Conservation (phyloP, 179 eudicot species). For the Actinidia polygama region DNA sequence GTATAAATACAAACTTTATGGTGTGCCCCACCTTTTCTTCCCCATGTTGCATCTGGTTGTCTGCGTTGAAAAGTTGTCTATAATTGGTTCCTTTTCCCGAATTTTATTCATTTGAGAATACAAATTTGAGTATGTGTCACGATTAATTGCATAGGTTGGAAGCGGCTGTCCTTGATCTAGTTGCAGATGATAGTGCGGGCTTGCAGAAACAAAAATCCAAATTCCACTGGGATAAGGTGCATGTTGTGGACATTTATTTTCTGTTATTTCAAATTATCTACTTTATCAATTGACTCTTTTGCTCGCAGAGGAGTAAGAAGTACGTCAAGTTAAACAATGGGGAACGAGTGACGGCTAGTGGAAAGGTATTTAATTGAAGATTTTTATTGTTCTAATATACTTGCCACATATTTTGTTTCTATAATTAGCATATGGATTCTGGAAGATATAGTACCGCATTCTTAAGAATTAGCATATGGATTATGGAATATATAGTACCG, state of each 20-base stretch:
- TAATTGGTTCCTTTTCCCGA: neutral
- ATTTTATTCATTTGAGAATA: neutral
- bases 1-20: neutral
- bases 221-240: conserved; percentile 92
- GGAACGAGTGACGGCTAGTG: conserved; percentile 86
- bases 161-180: conserved; percentile 84
- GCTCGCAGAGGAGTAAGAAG: conserved; percentile 83
- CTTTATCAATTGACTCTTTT: conserved; percentile 17
- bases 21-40: neutral
- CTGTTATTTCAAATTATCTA: neutral
- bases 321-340: conserved; percentile 87
- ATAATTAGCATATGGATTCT: conserved; percentile 1
- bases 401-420: neutral
- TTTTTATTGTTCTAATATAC: neutral
- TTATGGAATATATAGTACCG: too few species aligned
- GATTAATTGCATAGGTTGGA: conserved; percentile 58
- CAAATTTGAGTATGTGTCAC: neutral
- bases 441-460: too few species aligned
- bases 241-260: neutral
- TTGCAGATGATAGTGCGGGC: conserved; percentile 74
- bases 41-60: too few species aligned
- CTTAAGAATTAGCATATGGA: too few species aligned
- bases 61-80: neutral
- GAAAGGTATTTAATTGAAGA: conserved; percentile 67
- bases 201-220: conserved; percentile 68